Evolutionary conservation across 2,329 filamentous ascomycete species (phyloP).

Genomic region (Verticillium nonalfalfae): DNA sequence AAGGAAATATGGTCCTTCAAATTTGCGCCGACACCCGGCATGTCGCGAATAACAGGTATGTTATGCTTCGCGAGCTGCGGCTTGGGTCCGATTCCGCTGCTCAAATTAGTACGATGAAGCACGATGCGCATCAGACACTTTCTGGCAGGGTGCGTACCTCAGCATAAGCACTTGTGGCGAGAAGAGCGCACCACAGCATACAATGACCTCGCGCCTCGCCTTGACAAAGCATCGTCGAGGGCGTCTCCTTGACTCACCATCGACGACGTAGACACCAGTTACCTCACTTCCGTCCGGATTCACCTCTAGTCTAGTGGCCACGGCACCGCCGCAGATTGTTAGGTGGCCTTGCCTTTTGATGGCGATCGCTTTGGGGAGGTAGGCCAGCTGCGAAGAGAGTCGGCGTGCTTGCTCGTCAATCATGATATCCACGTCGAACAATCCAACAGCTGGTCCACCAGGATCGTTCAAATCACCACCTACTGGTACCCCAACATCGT

Average conservation of each 20-base stretch:
- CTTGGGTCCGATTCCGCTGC: conserved; percentile 22
- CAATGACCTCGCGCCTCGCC: conserved; percentile 21
- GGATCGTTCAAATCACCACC: conserved; percentile 20
- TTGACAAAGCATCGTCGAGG: conserved; percentile 14
- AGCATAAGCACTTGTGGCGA: conserved; percentile 23
- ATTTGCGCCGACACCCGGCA: conserved; percentile 18
- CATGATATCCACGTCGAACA: conserved; percentile 19
- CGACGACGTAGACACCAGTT: conserved; percentile 16
- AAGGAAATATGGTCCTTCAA: conserved; percentile 21
- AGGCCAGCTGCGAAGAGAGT: conserved; percentile 18
- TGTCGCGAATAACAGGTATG: conserved; percentile 16
- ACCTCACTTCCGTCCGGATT: conserved; percentile 12
- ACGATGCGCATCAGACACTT: too few species aligned
- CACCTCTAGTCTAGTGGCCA: conserved; percentile 19
- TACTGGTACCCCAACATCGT: conserved; percentile 17
- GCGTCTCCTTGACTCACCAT: conserved; percentile 3
- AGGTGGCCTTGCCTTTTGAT: conserved; percentile 14
- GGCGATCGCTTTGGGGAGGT: conserved; percentile 16
- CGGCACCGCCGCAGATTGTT: conserved; percentile 21
- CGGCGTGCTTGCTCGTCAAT: conserved; percentile 17
- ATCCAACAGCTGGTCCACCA: conserved; percentile 17
- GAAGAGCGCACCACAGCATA: conserved; percentile 20
- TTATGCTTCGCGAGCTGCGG: conserved; percentile 10
- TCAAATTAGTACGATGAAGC: not conserved
- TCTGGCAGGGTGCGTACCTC: conserved; percentile 8